Percentiles rank a stretch among this genome's conserved stretches.
Evolutionary conservation across 208 protist species (phyloP).

Genomic region (Zelonia costaricensis): DNA sequence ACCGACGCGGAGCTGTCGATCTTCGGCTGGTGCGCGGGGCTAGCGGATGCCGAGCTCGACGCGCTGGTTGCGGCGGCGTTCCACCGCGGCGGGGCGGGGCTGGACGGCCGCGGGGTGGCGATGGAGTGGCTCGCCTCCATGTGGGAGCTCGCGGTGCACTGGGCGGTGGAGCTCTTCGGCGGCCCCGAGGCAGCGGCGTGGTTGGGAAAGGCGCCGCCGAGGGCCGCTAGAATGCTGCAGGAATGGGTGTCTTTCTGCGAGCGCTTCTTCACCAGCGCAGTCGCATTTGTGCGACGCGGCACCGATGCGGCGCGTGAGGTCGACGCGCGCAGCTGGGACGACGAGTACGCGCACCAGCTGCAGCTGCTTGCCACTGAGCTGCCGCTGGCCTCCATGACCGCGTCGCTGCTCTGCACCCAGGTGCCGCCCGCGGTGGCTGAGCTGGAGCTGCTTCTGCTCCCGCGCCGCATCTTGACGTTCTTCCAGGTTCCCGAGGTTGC

Average conservation of each 20-base stretch:
- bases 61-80: slow-evolving; percentile 4
- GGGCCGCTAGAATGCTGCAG: no score
- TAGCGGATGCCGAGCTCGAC: slow-evolving; percentile 1
- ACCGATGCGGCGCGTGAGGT: no score
- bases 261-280: slow-evolving; percentile 10
- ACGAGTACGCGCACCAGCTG: slow-evolving; percentile 14
- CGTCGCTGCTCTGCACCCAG: slow-evolving; percentile 22
- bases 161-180: slow-evolving; percentile 19
- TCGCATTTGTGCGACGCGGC: background rate
- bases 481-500: slow-evolving; percentile 4
- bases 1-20: slow-evolving; percentile 10
- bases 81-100: background rate
- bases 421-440: background rate
- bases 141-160: slow-evolving; percentile 25
- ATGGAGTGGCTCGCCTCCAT: slow-evolving; percentile 15
- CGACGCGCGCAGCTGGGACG: no score
- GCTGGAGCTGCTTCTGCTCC: slow-evolving; percentile 7
- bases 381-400: slow-evolving; percentile 14
- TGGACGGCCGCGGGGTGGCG: background rate
- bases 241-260: slow-evolving; percentile 19
- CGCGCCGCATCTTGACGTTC: slow-evolving; percentile 20
- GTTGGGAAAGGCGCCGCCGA: no score
- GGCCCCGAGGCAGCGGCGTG: no score
- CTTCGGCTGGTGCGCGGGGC: slow-evolving; percentile 8
- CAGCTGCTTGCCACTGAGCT: slow-evolving; percentile 26